Conservation (phyloP, 768 basidiomycete genomes). For the Podaxis sp. region DNA sequence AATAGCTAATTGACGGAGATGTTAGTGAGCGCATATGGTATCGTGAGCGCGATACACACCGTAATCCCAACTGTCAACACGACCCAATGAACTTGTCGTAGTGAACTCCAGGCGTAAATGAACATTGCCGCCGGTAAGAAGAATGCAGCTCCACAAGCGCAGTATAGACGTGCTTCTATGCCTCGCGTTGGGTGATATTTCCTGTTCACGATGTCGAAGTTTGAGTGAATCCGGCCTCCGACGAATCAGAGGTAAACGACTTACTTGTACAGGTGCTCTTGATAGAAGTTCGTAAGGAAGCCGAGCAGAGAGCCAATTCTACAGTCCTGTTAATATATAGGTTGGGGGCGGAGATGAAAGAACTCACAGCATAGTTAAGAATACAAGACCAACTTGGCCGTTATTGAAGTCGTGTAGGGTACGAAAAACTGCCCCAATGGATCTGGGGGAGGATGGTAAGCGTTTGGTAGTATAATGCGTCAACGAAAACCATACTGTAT, state of each 20-base stretch:
- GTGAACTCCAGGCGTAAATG: slow-evolving; percentile 74
- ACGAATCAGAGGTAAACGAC: slow-evolving; percentile 11
- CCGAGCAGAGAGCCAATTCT: slow-evolving; percentile 58
- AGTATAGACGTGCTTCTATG: slow-evolving; percentile 61
- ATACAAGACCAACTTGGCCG: slow-evolving; percentile 60
- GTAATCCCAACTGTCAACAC: slow-evolving; percentile 52
- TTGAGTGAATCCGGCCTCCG: not conserved
- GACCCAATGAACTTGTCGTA: slow-evolving; percentile 56
- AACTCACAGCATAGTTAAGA: slow-evolving; percentile 53
- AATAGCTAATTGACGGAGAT: slow-evolving; percentile 35
- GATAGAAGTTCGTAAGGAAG: slow-evolving; percentile 42
- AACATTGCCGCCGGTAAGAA: slow-evolving; percentile 60
- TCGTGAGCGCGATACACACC: slow-evolving; percentile 19
- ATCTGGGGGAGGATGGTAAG: not conserved
- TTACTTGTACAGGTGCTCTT: slow-evolving; percentile 51
- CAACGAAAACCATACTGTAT: slow-evolving; percentile 41
- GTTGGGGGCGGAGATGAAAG: not conserved
- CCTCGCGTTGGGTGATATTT: slow-evolving; percentile 32
- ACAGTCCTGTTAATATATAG: not conserved
- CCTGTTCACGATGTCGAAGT: slow-evolving; percentile 20
- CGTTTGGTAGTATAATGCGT: not conserved
- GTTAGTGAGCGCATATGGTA: not conserved
- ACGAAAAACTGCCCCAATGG: slow-evolving; percentile 38
- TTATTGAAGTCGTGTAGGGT: slow-evolving; percentile 57
- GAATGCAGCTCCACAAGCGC: slow-evolving; percentile 52